Evolutionary conservation across 2,329 filamentous ascomycete species (phyloP), one percentile per base, ranked within the genome.

Genomic region (Chrysoporthe cubensis): DNA sequence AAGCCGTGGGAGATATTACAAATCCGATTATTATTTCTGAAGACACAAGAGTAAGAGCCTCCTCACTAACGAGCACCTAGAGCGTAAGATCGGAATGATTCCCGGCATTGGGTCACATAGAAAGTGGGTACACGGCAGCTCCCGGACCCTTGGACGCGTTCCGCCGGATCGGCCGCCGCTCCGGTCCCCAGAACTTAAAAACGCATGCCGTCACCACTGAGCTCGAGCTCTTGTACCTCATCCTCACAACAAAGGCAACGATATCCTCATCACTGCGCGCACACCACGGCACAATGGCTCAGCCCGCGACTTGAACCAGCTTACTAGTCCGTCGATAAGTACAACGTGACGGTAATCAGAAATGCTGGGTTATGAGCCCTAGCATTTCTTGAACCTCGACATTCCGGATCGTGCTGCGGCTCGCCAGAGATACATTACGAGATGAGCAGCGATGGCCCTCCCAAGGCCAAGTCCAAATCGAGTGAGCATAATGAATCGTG

Each of bases 361-460:
- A 43, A 70, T 70, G 68, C 66, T 66, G 44, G 63, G 68, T 48
- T 42, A 48, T 52, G 57, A 50, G 46, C 54, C 34, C 40, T 43
- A 43, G 21, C 43, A 42, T 40, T 48, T 21, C 44, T 59, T 26
- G 48, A 66, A 56, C 34, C 26, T 54, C 58, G 58, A 68, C 32
- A 59, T 37, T 32, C 46, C 34, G 43, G 43, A 68, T 57, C 32
- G 16, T 26, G n/a, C 34, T 42, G 46, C 46, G 59, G 32, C 59
- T 37, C 62, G 65, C 54, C 59, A 65, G 58, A 69, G 64, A 64
- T 68, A 42, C 26, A 40, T 7, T 62, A 60, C 72, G 70, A 69
- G 65, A 79, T 79, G 78, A 76, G 68, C 62, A 69, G 77, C 66
- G 73, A 78, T 76, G 75, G 74, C 73, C 70, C 74, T 66, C 71